Conservation (phyloP, 2,329 filamentous ascomycete genomes). For the Fusarium sp. region DNA sequence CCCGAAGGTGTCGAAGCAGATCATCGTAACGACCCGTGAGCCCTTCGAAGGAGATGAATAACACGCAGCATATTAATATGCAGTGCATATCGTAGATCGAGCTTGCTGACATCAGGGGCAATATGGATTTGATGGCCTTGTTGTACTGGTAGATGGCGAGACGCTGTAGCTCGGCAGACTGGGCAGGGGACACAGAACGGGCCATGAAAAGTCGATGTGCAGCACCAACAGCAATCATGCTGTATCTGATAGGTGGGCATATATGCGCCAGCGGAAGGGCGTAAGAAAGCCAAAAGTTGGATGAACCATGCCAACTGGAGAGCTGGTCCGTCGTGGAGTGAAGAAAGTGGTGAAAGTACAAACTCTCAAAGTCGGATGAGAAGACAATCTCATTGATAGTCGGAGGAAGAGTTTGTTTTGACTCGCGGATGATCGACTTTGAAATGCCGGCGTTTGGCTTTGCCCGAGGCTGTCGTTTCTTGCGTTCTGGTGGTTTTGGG, state of each 20-base stretch:
- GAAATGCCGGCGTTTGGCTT: neutral
- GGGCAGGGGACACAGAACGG: neutral
- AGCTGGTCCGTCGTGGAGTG: neutral
- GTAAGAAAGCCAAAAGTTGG: neutral
- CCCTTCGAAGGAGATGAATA: neutral
- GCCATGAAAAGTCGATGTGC: neutral
- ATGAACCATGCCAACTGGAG: neutral
- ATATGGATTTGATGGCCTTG: neutral
- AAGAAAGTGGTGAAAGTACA: neutral
- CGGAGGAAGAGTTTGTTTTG: neutral
- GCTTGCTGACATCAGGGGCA: neutral
- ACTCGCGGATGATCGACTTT: neutral
- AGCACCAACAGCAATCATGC: neutral
- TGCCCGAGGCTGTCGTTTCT: neutral
- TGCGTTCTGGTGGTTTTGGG: neutral
- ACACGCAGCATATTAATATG: neutral
- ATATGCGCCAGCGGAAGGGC: neutral
- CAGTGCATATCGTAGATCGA: neutral
- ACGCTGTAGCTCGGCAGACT: neutral
- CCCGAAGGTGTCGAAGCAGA: neutral
- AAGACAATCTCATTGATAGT: neutral
- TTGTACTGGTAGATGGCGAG: neutral
- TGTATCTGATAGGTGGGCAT: neutral
- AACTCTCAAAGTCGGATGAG: neutral
- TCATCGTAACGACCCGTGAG: neutral